Base-by-base conservation (phyloP, 345 rosid species). In the Salix suchowensis region DNA sequence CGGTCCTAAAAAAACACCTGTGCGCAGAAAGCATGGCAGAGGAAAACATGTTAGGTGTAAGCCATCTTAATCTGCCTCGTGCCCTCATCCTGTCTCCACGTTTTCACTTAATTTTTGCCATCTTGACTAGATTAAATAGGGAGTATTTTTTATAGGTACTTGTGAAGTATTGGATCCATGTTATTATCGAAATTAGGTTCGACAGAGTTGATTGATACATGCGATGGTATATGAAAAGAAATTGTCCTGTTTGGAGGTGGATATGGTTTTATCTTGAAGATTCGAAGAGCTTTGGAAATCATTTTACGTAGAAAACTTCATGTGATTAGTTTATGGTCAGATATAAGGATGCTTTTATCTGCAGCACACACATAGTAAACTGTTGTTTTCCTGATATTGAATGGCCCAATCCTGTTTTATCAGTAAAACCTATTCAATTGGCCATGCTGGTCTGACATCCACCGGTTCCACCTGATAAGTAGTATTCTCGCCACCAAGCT, bases 11-110 rank as follows among this genome's bases (percentile, higher is more conserved):
- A 87, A 68, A 79, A 68, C 60, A 32, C 62, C 74, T 73, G 77
- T 50, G 1, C 79, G 79, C 44, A 82, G 74, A 75, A 88, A 84
- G 75, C 70, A 69, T 62, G 67, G 64, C 23, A 80, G 84, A 82
- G 77, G 84, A 71, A 87, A 80, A 76, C 80, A 16, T 71, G 40
- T 74, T 72, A 40, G 60, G 26, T 85, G 89, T 89, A 86, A 85
- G 91, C 74, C 70, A 80, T 50, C 61, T 78, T 40, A 21, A 28
- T 28, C 74, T 54, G 48, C 70, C 67, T 75, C 19, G 0, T 50
- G 7, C 21, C 55, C 21, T 50, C 61, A 6, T 34, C 73, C 5
- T 70, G 68, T 78, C 19, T 44, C 65, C 69, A 40, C 37, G 6
- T 52, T 52, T 52, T 6, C 23, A 52, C 58, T 52, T 18, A 18